A percentile compares a stretch with the other conserved stretches of the same genome.
Evolutionary conservation across 2,329 filamentous ascomycete genomes (phyloP).

Genomic region (Westerdykella ornata): DNA sequence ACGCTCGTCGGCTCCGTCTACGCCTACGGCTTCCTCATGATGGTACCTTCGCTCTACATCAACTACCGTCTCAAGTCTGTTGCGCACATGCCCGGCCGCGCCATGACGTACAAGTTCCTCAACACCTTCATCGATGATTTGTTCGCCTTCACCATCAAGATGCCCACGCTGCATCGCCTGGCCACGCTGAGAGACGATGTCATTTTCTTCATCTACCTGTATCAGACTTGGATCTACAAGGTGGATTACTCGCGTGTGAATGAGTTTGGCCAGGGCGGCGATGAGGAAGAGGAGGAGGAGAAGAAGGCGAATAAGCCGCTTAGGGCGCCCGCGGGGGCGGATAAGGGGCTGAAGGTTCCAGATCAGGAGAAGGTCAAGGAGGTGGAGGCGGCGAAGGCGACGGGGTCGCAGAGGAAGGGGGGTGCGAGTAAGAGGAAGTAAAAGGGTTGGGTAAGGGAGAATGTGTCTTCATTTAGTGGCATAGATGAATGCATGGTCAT

Average conservation of each 20-base stretch:
- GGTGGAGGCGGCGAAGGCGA: conserved; percentile 18
- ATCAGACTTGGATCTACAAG: conserved; percentile 89
- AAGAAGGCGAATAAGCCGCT: conserved; percentile 42
- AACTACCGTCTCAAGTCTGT: conserved; percentile 91
- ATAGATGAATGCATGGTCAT: too few species aligned
- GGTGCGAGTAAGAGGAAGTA: conserved; percentile 30
- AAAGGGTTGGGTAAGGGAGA: too few species aligned
- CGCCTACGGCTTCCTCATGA: conserved; percentile 98
- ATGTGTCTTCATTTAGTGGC: too few species aligned
- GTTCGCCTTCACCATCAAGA: conserved; percentile 98
- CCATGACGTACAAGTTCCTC: conserved; percentile 97
- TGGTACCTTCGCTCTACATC: conserved; percentile 96
- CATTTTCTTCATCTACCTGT: conserved; percentile 97
- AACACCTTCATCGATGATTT: conserved; percentile 99
- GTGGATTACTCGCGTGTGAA: conserved; percentile 89
- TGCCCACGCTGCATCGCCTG: conserved; percentile 88
- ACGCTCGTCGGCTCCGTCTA: conserved; percentile 95
- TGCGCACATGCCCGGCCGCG: conserved; percentile 92
- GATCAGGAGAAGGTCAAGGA: conserved; percentile 7
- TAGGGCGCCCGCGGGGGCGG: conserved; percentile 27
- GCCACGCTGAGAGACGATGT: conserved; percentile 91
- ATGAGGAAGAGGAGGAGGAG: conserved; percentile 59
- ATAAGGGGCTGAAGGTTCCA: conserved; percentile 22
- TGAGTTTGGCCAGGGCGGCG: conserved; percentile 97
- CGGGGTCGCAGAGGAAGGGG: conserved; percentile 22